A percentile compares a stretch with the other conserved stretches of the same genome.
Evolutionary conservation across 805 yeast genomes (phyloP).

Genomic region (Myxozyma neglecta): DNA sequence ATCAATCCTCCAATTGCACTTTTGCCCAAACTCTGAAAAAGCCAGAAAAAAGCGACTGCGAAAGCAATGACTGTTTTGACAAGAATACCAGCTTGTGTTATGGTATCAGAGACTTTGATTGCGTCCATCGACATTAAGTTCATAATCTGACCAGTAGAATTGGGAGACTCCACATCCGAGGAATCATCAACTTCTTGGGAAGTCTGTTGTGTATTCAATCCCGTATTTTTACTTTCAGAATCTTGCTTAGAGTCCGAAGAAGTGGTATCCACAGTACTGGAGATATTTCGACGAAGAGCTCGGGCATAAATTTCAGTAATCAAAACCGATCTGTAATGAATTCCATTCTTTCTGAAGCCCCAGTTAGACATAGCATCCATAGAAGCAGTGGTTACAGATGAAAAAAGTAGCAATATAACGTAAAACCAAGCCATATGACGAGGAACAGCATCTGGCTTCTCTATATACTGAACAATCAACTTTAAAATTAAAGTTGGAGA

Average conservation of each 20-base stretch:
- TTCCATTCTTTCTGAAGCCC: constrained; percentile 87
- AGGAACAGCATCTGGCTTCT: constrained; percentile 62
- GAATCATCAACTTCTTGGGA: constrained; percentile 62
- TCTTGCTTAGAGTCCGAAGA: neutral
- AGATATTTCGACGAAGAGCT: constrained; percentile 71
- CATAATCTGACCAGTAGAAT: constrained; percentile 17
- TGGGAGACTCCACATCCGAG: constrained; percentile 30
- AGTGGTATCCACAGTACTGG: constrained; percentile 58
- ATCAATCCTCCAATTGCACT: constrained; percentile 16
- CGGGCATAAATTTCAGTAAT: constrained; percentile 90
- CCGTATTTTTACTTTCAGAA: neutral
- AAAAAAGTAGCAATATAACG: constrained; percentile 77
- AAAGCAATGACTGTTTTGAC: constrained; percentile 42
- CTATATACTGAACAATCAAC: constrained; percentile 76
- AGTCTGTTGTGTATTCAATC: neutral
- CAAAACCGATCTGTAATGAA: constrained; percentile 81
- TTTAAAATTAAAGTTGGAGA: constrained; percentile 78
- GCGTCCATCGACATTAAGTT: constrained; percentile 65
- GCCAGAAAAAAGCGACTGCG: constrained; percentile 1
- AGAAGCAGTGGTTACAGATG: constrained; percentile 45
- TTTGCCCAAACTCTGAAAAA: constrained; percentile 6
- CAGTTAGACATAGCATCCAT: constrained; percentile 76
- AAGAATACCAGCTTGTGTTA: constrained; percentile 5
- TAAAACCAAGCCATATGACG: constrained; percentile 53
- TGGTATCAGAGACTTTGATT: constrained; percentile 3